Base-by-base conservation (phyloP, 2,329 filamentous ascomycete genomes). In the Laburnicola sp. region DNA sequence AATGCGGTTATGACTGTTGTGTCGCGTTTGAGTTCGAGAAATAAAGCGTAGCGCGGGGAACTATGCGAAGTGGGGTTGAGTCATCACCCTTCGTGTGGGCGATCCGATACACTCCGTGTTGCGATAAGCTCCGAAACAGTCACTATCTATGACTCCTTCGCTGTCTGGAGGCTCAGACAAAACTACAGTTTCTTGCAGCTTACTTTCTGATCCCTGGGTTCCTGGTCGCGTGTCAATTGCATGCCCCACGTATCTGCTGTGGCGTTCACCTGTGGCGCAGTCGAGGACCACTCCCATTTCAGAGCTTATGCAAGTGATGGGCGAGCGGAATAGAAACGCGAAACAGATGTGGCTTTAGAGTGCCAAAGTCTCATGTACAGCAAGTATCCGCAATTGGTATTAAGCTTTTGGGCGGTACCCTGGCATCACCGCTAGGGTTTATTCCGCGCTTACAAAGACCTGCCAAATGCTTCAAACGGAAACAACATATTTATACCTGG, bases 371-470 rank as follows among this genome's bases (percentile, higher is more conserved):
- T 30, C 28, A 6, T 30, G 16, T 22, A 21, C 25, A 39, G 10
- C 25, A 25, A 41, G 7, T 6, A 6, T 16, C 10, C n/a, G 21
- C 26, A 30, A 28, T 6, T 7, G 3, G 32, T 6, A 22, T 26
- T 1, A 16, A 25, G 22, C 26, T 30, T 28, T 30, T 16, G 38
- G 6, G 4, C 9, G 25, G 21, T 40, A 16, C 43, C 21, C 46
- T 38, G 30, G 38, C 43, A 51, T 37, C 34, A 36, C 42, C 23
- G 38, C 34, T 36, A 23, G 42, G 30, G 10, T 44, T 54, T 65
- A 62, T 68, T 66, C 63, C 64, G 64, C 60, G 65, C 65, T 69
- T 57, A 69, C 64, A 63, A 69, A 67, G 48, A 38, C 34, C 27
- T 10, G 28, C 10, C 41, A 44, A 21, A 34, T 38, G 37, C 40